Conservation (phyloP, 768 basidiomycete genomes). For the Lactifluus volemus region DNA sequence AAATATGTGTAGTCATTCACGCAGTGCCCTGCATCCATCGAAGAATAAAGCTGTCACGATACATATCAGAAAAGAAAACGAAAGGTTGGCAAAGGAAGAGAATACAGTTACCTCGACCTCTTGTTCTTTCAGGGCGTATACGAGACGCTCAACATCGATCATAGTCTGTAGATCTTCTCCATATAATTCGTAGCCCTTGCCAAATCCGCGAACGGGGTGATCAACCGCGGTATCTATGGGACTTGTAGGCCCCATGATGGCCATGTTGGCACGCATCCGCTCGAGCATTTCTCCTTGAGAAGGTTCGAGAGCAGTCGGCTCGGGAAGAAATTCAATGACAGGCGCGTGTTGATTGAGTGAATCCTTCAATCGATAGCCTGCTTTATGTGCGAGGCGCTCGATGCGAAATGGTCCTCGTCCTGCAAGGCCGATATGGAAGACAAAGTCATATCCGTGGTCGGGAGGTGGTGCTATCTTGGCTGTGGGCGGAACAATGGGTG, state of each 20-base stretch:
- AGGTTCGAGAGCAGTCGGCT: conserved; percentile 9
- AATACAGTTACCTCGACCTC: conserved; percentile 37
- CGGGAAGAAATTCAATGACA: conserved; percentile 25
- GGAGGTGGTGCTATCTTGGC: conserved; percentile 35
- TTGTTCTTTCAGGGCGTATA: conserved; percentile 40
- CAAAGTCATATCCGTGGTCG: conserved; percentile 55
- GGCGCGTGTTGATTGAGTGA: conserved; percentile 50
- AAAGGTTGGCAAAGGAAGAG: too few species aligned
- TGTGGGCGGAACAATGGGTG: conserved; percentile 38
- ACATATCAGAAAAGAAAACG: background rate
- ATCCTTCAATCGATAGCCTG: conserved; percentile 65
- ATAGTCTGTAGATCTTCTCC: conserved; percentile 45
- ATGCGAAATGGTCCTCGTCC: conserved; percentile 60
- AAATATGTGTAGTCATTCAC: conserved; percentile 71
- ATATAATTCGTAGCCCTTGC: conserved; percentile 39
- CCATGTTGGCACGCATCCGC: conserved; percentile 25
- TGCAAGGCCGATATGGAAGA: conserved; percentile 64
- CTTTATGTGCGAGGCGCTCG: conserved; percentile 56
- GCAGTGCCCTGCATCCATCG: conserved; percentile 70
- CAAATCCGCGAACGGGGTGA: conserved; percentile 22
- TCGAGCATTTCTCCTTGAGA: conserved; percentile 34
- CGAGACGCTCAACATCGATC: conserved; percentile 46
- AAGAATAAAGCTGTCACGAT: conserved; percentile 51
- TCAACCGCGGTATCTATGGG: conserved; percentile 11
- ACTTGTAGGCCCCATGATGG: background rate